These are phyloP conservation scores for Aspergillus chevalieri DNA, from an alignment of 2,329 filamentous ascomycete species.

Conservation along the genomic window DNA sequence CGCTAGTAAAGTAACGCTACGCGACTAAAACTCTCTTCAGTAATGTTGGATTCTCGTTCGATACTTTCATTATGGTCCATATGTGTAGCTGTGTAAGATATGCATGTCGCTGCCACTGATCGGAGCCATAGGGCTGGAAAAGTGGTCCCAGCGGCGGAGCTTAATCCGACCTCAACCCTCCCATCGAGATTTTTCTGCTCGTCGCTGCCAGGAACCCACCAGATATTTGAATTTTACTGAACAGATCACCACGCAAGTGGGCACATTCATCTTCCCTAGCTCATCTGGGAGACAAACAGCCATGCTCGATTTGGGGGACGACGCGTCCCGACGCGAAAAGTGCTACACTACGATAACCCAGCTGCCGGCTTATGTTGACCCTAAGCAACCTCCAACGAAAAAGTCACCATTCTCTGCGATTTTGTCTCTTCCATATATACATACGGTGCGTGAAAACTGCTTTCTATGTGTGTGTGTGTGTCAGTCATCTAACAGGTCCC, in stretches of 20 bases:
- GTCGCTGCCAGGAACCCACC: background rate
- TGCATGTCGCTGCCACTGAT: conserved; percentile 9
- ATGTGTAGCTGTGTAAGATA: conserved; percentile 3
- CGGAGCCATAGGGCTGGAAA: conserved; percentile 7
- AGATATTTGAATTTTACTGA: no score
- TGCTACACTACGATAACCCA: conserved; percentile 67
- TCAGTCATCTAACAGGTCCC: conserved; percentile 38
- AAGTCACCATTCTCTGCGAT: conserved; percentile 71
- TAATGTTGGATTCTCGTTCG: background rate
- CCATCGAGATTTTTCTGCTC: conserved; percentile 1
- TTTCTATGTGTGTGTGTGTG: background rate
- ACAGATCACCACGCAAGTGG: no score
- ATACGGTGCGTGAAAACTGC: conserved; percentile 49
- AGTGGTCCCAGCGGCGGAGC: conserved; percentile 5
- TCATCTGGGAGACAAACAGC: background rate
- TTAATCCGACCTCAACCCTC: conserved; percentile 4
- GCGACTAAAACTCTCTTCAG: no score
- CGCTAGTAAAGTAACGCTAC: no score
- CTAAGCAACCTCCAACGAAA: conserved; percentile 62
- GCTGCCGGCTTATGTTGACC: conserved; percentile 63
- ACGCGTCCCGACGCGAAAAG: conserved; percentile 46
- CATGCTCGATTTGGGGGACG: conserved; percentile 42
- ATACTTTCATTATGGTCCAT: background rate
- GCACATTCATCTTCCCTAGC: no score
- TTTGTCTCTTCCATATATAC: conserved; percentile 58